phyloP scores from a whole-genome alignment of 805 yeast genomes.

The Wickerhamiella shivajii region DNA sequence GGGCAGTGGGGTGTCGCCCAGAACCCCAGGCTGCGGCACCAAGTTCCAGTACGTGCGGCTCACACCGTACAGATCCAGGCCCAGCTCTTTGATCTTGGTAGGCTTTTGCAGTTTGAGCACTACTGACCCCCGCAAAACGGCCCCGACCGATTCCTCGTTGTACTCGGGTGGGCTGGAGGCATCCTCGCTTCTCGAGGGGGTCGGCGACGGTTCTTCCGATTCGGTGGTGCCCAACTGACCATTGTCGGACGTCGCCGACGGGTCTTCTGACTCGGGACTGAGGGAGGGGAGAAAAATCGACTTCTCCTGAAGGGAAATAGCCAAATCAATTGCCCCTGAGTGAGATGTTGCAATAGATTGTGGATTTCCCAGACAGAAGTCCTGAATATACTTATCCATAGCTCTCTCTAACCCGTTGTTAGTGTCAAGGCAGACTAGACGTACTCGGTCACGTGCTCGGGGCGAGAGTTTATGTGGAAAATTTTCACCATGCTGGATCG shows the following conservation, averaged over 20 bases:
- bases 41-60: conserved; percentile 87
- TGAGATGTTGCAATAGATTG: conserved; percentile 21
- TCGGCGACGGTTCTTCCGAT: not conserved
- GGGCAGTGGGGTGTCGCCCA: conserved; percentile 19
- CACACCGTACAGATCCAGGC: conserved; percentile 47
- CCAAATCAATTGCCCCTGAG: conserved; percentile 22
- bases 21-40: conserved; percentile 25
- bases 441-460: too few species aligned
- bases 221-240: conserved; percentile 5
- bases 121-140: conserved; percentile 65
- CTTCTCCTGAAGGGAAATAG: conserved; percentile 22
- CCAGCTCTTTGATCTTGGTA: conserved; percentile 51
- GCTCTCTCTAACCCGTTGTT: too few species aligned
- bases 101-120: conserved; percentile 59
- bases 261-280: conserved; percentile 4
- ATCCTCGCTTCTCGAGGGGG: not conserved
- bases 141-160: conserved; percentile 16
- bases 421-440: too few species aligned
- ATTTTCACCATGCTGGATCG: too few species aligned
- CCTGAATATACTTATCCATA: conserved; percentile 11
- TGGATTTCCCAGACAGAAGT: conserved; percentile 23
- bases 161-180: conserved; percentile 1
- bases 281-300: conserved; percentile 20
- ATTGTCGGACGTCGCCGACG: too few species aligned
- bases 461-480: too few species aligned